Conservation (phyloP, 331 rosid species). For the Malus hybrid region DNA sequence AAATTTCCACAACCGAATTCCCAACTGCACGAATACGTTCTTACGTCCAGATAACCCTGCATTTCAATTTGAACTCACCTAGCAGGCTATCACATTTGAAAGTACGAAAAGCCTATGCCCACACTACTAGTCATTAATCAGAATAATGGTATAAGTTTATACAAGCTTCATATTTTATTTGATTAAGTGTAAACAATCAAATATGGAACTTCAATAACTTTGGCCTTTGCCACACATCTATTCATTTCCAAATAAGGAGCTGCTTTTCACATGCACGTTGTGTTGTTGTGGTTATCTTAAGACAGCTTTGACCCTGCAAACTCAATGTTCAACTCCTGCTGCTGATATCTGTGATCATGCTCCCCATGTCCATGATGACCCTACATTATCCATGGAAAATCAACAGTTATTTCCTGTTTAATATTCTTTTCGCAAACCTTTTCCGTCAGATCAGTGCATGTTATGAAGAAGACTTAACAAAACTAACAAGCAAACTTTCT, state of each 20-base stretch:
- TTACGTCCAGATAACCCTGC: background rate
- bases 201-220: background rate
- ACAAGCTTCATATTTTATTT: background rate
- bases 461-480: background rate
- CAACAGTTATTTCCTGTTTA: background rate
- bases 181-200: background rate
- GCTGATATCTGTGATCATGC: constrained; percentile 11
- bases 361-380: constrained; percentile 15
- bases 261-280: background rate
- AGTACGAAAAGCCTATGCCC: background rate
- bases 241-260: constrained; percentile 9
- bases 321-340: constrained; percentile 3
- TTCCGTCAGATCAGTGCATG: background rate
- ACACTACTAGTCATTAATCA: background rate
- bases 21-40: background rate
- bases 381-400: constrained; percentile 9
- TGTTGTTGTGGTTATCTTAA: background rate
- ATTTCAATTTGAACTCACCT: background rate
- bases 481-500: background rate
- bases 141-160: background rate
- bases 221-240: background rate
- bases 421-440: background rate
- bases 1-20: background rate
- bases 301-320: constrained; percentile 10
- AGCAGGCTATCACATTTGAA: background rate